Evolutionary conservation across 192 early-diverging fungal species (phyloP), one percentile per base, ranked within the genome.

Genomic region (Dissophora ornata): DNA sequence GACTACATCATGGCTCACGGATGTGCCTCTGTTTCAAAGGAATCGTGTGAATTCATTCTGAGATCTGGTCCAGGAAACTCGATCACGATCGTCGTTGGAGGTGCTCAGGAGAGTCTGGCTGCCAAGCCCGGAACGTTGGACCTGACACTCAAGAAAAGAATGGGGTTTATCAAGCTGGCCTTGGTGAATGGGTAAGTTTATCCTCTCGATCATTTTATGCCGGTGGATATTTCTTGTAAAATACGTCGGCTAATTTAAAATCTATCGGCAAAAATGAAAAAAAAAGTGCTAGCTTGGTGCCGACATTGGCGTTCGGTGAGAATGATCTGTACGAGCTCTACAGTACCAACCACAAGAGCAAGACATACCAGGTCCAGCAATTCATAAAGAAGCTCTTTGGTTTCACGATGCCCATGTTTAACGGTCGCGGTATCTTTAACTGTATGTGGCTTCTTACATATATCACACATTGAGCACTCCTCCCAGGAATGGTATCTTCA

Each of bases 271-370:
- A n/a, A n/a, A n/a, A n/a, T n/a, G 13, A 38, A 38, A 38, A 38
- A 38, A 29, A 22, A 54, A 81, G 81, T 6, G 91, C 96, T 16
- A 81, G 81, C 25, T 80, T 99, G 12, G 93, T 96, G 13, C 97
- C 97, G 16, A 88, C 94, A 1, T 94, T 94, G 74, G 89, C 90
- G 24, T 98, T 99, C 82, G 96, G 96, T 58, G 96, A 99, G 80
- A 97, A 95, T 79, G 91, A 97, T 29, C 79, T 96, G 29, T 98
- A 92, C 79, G 85, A 92, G 22, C 92, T 95, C 19, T 82, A 92
- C 26, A 81, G 83, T 55, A 93, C 95, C 51, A 75, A 71, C 1
- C 77, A 88, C 19, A 91, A 90, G 16, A 86, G 91, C n/a, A 69
- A 81, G 46, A 49, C 92, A 8, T 86, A 87, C 38, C 81, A 74